These are phyloP conservation scores for Hypericum perforatum DNA, from an alignment of 345 rosid species.

Conservation along the genomic window DNA sequence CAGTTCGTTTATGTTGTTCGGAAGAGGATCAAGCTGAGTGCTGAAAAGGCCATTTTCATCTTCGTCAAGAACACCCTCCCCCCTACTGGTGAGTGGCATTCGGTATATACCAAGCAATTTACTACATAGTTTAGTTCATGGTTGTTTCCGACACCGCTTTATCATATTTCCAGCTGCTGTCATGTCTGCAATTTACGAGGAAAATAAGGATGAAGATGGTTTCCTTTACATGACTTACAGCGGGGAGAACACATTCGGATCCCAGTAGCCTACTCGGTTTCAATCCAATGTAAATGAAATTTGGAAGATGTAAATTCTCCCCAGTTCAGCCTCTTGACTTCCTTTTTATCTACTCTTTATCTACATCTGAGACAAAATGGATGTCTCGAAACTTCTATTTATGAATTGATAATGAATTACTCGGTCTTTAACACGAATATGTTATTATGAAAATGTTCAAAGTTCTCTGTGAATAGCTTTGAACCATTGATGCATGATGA, in stretches of 20 bases:
- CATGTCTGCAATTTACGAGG: conserved; percentile 59
- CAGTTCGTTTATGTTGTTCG: conserved; percentile 74
- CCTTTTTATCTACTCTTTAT: not conserved
- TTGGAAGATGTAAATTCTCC: conserved; percentile 27
- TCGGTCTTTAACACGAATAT: no score
- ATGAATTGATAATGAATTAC: no score
- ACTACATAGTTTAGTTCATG: not conserved
- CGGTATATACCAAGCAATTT: not conserved
- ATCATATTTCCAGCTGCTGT: conserved; percentile 35
- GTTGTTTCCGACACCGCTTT: conserved; percentile 1
- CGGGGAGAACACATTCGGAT: conserved; percentile 71
- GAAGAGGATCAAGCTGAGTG: conserved; percentile 64
- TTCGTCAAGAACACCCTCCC: conserved; percentile 62
- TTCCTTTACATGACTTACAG: conserved; percentile 72
- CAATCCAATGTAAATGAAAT: conserved; percentile 17
- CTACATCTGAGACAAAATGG: not conserved
- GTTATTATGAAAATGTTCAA: no score
- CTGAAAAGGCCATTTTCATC: conserved; percentile 68
- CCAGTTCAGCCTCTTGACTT: conserved; percentile 2
- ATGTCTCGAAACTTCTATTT: no score
- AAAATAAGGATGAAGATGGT: conserved; percentile 63
- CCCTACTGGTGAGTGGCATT: conserved; percentile 37
- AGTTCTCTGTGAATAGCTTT: no score
- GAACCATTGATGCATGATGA: no score
- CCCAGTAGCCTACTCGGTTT: conserved; percentile 5